Conservation (phyloP, 371 early-diverging fungal species). For the Neoconidiobolus thromboides region DNA sequence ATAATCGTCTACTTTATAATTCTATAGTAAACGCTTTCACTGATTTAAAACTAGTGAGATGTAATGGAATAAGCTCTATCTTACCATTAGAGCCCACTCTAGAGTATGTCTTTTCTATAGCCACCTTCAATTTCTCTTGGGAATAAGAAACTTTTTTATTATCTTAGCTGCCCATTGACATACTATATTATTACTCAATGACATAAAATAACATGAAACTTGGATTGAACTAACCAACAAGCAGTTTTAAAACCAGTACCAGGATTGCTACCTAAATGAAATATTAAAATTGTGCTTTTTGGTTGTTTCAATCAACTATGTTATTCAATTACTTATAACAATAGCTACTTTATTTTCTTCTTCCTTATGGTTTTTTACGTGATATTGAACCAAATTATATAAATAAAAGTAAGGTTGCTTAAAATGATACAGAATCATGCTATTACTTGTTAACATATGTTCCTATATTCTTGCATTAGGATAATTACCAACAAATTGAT, state of each 20-base stretch:
- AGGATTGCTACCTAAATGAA: conserved; percentile 3
- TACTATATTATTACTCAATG: background rate
- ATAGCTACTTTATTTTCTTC: background rate
- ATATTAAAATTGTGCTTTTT: too few relatives aligned
- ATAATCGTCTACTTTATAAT: background rate
- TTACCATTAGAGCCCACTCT: conserved; percentile 3
- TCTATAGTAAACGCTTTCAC: background rate
- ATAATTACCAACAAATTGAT: too few relatives aligned
- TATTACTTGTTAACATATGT: too few relatives aligned
- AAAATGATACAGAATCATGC: background rate
- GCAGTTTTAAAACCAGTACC: conserved; percentile 5
- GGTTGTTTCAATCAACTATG: background rate
- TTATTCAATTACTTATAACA: conserved; percentile 1
- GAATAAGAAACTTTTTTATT: conserved; percentile 4
- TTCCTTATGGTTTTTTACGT: too few relatives aligned
- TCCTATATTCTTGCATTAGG: too few relatives aligned
- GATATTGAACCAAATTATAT: too few relatives aligned
- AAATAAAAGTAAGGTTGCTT: too few relatives aligned
- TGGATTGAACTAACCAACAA: background rate
- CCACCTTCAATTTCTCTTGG: conserved; percentile 9
- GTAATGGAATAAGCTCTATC: conserved; percentile 10
- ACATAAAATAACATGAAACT: conserved; percentile 2
- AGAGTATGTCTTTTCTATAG: background rate
- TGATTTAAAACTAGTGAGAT: conserved; percentile 7
- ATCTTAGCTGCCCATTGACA: background rate